These are phyloP conservation scores for Tubosaeta brunneosetosa DNA, from an alignment of 768 basidiomycete genomes.

Conservation along the genomic window DNA sequence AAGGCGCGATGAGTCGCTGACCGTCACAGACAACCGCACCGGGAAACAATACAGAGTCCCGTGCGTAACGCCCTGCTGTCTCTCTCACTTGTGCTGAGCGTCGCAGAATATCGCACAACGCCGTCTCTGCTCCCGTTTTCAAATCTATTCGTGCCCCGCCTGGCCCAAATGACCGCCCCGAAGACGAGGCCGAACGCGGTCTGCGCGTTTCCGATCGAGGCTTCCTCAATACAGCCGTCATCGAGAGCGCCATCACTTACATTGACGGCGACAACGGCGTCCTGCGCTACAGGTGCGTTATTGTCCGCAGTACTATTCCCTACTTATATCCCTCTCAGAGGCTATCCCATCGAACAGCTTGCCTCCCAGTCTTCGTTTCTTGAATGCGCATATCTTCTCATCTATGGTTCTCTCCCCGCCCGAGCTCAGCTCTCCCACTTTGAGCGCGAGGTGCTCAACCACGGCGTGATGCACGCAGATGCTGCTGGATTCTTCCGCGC, in stretches of 20 bases:
- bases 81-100: neutral
- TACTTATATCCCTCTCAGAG: slow-evolving; percentile 41
- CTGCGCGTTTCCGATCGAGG: slow-evolving; percentile 76
- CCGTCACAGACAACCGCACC: slow-evolving; percentile 80
- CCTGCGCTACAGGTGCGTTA: slow-evolving; percentile 63
- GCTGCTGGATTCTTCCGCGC: slow-evolving; percentile 65
- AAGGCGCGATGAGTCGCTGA: slow-evolving; percentile 38
- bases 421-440: slow-evolving; percentile 57
- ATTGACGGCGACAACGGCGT: slow-evolving; percentile 90
- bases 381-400: slow-evolving; percentile 80
- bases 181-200: slow-evolving; percentile 82
- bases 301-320: neutral
- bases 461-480: slow-evolving; percentile 63
- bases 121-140: slow-evolving; percentile 76
- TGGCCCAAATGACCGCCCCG: slow-evolving; percentile 58
- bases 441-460: slow-evolving; percentile 73
- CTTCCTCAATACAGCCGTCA: slow-evolving; percentile 79
- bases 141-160: slow-evolving; percentile 63
- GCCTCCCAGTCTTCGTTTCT: slow-evolving; percentile 76
- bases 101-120: slow-evolving; percentile 72
- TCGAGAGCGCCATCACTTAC: slow-evolving; percentile 78
- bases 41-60: slow-evolving; percentile 71
- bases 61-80: slow-evolving; percentile 39
- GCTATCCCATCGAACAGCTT: slow-evolving; percentile 91
- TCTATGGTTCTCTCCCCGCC: slow-evolving; percentile 80